Evolutionary conservation across 2,329 filamentous ascomycete genomes (phyloP), one percentile per base, ranked within the genome.

Genomic region (Xylaria digitata): DNA sequence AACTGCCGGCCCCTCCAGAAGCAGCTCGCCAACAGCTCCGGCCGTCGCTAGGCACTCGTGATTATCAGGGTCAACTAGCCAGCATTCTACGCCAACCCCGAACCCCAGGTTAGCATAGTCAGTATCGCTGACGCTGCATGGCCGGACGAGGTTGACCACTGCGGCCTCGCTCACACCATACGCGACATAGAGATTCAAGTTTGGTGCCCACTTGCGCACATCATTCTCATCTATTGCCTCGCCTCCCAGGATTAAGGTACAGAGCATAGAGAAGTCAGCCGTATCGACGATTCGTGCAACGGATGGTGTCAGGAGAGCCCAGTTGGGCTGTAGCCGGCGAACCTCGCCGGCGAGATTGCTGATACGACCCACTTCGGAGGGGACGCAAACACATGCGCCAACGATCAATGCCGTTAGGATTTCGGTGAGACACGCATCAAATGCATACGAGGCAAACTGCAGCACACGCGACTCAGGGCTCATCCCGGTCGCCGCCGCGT

Each of bases 351-450:
- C 70, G 2, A 81, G 64, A 56, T 80, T 73, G 19, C 78, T 77
- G 40, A 78, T 70, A 4, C 79, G 72, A 17, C 78, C 73, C 9
- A 77, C 73, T 17, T 81, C 78, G 0, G 78, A 78, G 1, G 79
- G 77, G n/a, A 81, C 75, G 54, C 79, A 81, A 3, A 82, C 72
- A 55, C 77, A 79, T 4, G 75, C 80, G 26, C 80, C 80, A 13
- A 73, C 66, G 45, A 75, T 71, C 37, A 82, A 74, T 1, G 78
- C 75, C 4, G 76, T 78, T 56, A 81, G 76, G 57, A 81, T 78
- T 52, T 81, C 79, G n/a, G 73, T 71, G 1, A 80, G 67, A 23
- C 76, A 78, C 32, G 76, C 78, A 66, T 82, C 81, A 45, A 81
- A 82, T 1, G 78, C 79, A 64, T 81, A 80, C 6, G 77, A 70